phyloP scores from a whole-genome alignment of 768 basidiomycete species.

The Gelatoporia subvermispora region DNA sequence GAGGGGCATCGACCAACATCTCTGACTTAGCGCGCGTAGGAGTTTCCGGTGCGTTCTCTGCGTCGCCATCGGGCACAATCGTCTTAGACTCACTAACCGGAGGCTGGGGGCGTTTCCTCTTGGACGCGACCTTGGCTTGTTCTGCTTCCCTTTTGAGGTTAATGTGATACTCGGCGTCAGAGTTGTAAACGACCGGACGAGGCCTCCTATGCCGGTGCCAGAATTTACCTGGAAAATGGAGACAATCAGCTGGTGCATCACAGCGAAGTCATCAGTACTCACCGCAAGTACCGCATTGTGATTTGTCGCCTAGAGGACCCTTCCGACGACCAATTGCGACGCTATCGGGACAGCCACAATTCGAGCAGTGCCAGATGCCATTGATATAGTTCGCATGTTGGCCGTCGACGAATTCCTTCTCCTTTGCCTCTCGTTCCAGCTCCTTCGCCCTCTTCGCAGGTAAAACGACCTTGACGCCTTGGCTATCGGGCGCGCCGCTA shows the following conservation, averaged over 20 bases:
- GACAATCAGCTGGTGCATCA: not conserved
- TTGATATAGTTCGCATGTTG: constrained; percentile 79
- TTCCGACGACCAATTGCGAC: constrained; percentile 84
- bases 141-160: constrained; percentile 55
- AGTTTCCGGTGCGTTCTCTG: constrained; percentile 43
- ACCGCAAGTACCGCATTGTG: constrained; percentile 93
- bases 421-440: constrained; percentile 76
- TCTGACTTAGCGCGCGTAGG: constrained; percentile 40
- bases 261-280: constrained; percentile 33
- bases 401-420: constrained; percentile 77
- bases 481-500: constrained; percentile 38
- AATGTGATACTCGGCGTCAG: constrained; percentile 66
- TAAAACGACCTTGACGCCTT: constrained; percentile 38
- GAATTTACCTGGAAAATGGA: constrained; percentile 61
- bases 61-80: constrained; percentile 14
- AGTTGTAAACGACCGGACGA: constrained; percentile 74
- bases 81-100: constrained; percentile 39
- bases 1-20: constrained; percentile 30
- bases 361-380: constrained; percentile 92
- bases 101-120: constrained; percentile 45
- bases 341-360: constrained; percentile 86
- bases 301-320: constrained; percentile 85
- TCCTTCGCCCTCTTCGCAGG: constrained; percentile 67
- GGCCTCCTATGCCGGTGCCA: constrained; percentile 85
- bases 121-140: constrained; percentile 44